Base-by-base conservation (phyloP, 2,329 filamentous ascomycete species). In the Nigrograna mackinnonii region DNA sequence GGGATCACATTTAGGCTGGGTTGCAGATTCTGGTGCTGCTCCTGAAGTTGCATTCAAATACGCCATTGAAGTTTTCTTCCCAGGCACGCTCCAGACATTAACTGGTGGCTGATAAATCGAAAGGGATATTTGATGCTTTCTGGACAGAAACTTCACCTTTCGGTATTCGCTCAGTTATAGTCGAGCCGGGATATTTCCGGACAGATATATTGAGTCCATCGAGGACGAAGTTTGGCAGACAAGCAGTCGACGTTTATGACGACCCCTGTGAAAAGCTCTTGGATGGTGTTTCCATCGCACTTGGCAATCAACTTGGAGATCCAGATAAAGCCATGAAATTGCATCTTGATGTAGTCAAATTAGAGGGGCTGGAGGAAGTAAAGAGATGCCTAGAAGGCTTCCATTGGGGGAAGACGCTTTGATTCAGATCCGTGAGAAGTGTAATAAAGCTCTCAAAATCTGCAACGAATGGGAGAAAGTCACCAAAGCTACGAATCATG, bases 161-260 rank as follows among this genome's bases (percentile, higher is more conserved):
- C 43, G 60, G 61, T 4, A 68, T 74, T 47, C 52, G 50, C 16
- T 54, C 62, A 34, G 51, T 58, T 28, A 54, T 69, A 5, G 46
- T 75, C 30, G 66, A 72, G 43, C 70, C 65, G 0, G 71, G 70
- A 3, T 46, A 50, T 35, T 69, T 67, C 54, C 62, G 67, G 6
- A 70, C 67, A 0, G 53, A 57, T 6, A 30, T 69, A 4, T 39
- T 70, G 2, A 36, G 48, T 24, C 47, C 52, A 33, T 42, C 57
- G 20, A 53, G 62, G n/a, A 26, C 62, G 19, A 56, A 59, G 22
- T 32, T 48, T 5, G 11, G 19, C 20, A 20, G 40, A 6, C 3
- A 44, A n/a, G 38, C 47, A 14, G 48, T 63, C 44, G 38, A 37
- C 9, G 46, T 43, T 9, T 58, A 58, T 12, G 44, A 64, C 22